These are phyloP conservation scores for Cutaneotrichosporon cutaneum DNA, from an alignment of 1,284 basidiomycete genomes.

Conservation along the genomic window DNA sequence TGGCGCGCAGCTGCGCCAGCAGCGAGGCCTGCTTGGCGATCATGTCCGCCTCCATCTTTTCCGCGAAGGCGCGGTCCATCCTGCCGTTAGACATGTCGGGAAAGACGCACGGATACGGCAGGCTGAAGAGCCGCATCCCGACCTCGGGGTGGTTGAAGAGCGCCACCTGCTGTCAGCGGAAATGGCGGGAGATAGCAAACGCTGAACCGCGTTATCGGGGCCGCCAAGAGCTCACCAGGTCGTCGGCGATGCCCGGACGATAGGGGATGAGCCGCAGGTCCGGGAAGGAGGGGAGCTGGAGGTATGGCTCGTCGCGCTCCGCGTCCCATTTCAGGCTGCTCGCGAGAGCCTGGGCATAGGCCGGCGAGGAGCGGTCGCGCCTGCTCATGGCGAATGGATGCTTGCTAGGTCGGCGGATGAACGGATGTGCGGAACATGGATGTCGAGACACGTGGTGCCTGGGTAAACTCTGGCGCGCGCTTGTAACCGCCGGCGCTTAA, in stretches of 20 bases:
- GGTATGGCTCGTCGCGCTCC: conserved; percentile 28
- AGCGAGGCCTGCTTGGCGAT: not conserved
- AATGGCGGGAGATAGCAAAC: too few species aligned
- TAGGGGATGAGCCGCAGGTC: conserved; percentile 27
- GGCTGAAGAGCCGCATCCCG: conserved; percentile 24
- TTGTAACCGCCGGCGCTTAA: too few species aligned
- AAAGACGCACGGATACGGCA: conserved; percentile 31
- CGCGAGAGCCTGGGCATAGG: conserved; percentile 12
- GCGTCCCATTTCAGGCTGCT: conserved; percentile 27
- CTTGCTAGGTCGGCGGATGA: not conserved
- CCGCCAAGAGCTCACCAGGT: conserved; percentile 17
- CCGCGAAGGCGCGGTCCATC: conserved; percentile 20
- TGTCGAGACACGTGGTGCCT: not conserved
- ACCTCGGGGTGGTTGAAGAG: conserved; percentile 30
- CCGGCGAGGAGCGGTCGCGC: conserved; percentile 5
- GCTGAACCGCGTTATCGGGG: too few species aligned
- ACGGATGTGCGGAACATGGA: not conserved
- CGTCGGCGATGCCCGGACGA: conserved; percentile 24
- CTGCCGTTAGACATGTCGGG: conserved; percentile 6
- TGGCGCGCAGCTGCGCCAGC: not conserved
- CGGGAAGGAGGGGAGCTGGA: conserved; percentile 31
- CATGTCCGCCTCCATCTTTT: conserved; percentile 14
- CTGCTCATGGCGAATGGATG: not conserved
- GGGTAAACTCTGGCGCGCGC: too few species aligned
- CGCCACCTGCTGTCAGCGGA: conserved; percentile 18